Percentiles rank a stretch among this genome's conserved stretches.
Evolutionary conservation across 768 basidiomycete genomes (phyloP).

Genomic region (Strobilomyces confusus): DNA sequence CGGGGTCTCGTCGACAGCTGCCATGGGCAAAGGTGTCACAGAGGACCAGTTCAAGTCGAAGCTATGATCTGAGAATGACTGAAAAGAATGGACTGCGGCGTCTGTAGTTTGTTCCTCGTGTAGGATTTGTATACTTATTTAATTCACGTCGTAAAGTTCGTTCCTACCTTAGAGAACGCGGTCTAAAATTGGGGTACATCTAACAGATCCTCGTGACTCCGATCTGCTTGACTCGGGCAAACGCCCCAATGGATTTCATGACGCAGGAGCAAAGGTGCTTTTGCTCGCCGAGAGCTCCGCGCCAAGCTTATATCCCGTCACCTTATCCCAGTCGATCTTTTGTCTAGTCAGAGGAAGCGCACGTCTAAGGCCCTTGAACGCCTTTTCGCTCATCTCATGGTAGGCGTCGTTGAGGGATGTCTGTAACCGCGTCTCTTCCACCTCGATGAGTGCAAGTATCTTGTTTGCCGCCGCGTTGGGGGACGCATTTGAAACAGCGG

Average conservation of each 20-base stretch:
- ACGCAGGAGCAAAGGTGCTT: constrained; percentile 41
- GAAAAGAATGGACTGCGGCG: neutral
- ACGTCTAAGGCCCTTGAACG: constrained; percentile 86
- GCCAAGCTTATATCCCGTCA: constrained; percentile 68
- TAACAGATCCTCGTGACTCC: constrained; percentile 8
- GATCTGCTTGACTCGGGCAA: neutral
- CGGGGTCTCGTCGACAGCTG: constrained; percentile 94
- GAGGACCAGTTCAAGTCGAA: constrained; percentile 75
- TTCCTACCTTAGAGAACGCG: neutral
- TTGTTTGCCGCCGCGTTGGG: constrained; percentile 57
- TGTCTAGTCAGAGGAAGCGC: constrained; percentile 90
- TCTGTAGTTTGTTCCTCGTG: constrained; percentile 3
- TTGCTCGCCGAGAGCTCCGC: constrained; percentile 71
- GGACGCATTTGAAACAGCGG: constrained; percentile 50
- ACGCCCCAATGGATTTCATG: constrained; percentile 5
- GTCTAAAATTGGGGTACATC: neutral
- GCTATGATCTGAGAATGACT: constrained; percentile 31
- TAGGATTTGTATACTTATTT: constrained; percentile 1
- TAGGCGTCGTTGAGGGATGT: constrained; percentile 76
- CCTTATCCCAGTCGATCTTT: constrained; percentile 96
- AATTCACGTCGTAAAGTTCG: neutral
- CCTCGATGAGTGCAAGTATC: constrained; percentile 75
- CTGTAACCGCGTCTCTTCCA: constrained; percentile 80
- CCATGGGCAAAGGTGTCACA: constrained; percentile 98
- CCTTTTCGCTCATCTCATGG: constrained; percentile 87